A percentile compares a stretch with the other conserved stretches of the same genome.
phyloP scores from a whole-genome alignment of 2,329 filamentous ascomycete genomes.

The Trichoderma arundinaceum region DNA sequence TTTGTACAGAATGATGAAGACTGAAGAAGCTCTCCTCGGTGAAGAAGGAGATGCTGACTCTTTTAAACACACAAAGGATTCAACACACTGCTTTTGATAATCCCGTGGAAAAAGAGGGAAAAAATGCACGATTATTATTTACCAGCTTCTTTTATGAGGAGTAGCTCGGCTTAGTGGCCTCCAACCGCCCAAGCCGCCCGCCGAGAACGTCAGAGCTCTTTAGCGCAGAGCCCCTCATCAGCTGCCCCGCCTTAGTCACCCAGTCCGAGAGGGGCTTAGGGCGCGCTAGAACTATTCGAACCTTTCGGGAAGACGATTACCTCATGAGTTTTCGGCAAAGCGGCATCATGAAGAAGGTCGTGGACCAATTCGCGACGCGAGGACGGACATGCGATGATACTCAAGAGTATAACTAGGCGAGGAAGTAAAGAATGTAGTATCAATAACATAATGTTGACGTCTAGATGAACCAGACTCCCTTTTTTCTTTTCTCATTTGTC shows the following conservation, averaged over 20 bases:
- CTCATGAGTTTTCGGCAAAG: background rate
- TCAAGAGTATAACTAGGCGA: too few relatives aligned
- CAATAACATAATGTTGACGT: too few relatives aligned
- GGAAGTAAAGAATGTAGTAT: background rate
- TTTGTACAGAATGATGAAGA: conserved; percentile 8
- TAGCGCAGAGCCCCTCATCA: conserved; percentile 1
- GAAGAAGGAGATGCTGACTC: background rate
- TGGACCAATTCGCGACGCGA: background rate
- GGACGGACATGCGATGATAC: background rate
- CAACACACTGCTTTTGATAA: background rate
- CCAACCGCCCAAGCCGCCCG: too few relatives aligned
- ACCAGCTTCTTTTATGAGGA: background rate
- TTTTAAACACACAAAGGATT: background rate
- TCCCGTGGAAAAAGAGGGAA: background rate
- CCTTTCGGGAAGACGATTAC: background rate
- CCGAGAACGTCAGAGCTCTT: conserved; percentile 12
- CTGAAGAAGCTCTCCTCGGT: background rate
- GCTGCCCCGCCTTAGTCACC: conserved; percentile 22
- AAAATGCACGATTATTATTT: background rate
- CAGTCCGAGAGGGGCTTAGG: background rate
- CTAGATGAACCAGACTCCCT: too few relatives aligned
- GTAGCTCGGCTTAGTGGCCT: conserved; percentile 5
- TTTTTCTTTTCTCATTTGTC: too few relatives aligned
- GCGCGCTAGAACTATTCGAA: background rate
- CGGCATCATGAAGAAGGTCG: background rate